These are phyloP conservation scores for Phlebiopsis flavidoalba DNA, from an alignment of 768 basidiomycete genomes.

Conservation along the genomic window DNA sequence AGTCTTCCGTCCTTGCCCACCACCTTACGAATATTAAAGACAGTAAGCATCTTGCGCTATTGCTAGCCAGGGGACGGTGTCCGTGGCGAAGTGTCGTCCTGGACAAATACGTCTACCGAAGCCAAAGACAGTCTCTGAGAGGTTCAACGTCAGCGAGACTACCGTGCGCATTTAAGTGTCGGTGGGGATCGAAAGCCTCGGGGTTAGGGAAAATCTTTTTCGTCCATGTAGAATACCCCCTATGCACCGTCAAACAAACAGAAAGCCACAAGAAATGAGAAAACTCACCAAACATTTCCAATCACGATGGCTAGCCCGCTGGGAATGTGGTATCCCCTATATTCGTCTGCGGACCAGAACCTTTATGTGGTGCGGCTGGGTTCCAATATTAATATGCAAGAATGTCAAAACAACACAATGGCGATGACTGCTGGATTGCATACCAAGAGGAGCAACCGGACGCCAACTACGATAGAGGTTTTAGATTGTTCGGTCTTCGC, in stretches of 20 bases:
- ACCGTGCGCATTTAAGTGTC: conserved; percentile 30
- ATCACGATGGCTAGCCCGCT: conserved; percentile 16
- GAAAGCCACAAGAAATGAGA: not conserved
- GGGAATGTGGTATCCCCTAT: conserved; percentile 24
- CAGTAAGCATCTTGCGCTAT: conserved; percentile 10
- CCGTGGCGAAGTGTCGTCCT: conserved; percentile 12
- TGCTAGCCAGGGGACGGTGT: conserved; percentile 2
- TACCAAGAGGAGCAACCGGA: conserved; percentile 12
- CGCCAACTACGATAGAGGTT: conserved; percentile 16
- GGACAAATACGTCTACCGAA: conserved; percentile 23
- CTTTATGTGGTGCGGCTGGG: too few relatives aligned
- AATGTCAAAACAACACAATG: not conserved
- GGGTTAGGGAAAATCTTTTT: conserved; percentile 29
- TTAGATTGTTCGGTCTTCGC: too few relatives aligned
- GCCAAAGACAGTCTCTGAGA: conserved; percentile 22
- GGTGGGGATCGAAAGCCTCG: conserved; percentile 29
- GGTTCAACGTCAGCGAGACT: conserved; percentile 21
- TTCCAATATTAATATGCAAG: too few relatives aligned
- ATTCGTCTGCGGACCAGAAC: conserved; percentile 20
- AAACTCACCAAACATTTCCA: conserved; percentile 5
- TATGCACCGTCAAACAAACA: not conserved
- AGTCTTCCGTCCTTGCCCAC: not conserved
- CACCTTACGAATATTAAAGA: conserved; percentile 5
- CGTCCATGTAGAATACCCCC: conserved; percentile 36
- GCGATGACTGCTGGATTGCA: too few relatives aligned